Evolutionary conservation across 2,329 filamentous ascomycete species (phyloP).

Genomic region (Aspergillus quadrilineatus): DNA sequence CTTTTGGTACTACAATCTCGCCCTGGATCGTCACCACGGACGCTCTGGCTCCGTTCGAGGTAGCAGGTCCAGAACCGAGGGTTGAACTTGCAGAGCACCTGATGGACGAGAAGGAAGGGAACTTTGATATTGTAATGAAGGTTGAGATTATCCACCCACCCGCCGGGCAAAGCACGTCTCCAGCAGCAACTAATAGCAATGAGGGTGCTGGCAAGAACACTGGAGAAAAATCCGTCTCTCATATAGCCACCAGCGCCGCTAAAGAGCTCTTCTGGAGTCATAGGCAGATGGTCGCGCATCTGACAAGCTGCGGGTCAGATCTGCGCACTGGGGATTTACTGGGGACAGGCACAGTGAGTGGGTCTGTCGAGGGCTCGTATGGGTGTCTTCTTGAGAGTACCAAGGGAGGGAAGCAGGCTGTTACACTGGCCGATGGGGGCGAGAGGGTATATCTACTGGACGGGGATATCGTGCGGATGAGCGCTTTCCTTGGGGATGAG

Average conservation of each 20-base stretch:
- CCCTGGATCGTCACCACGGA: conserved; percentile 64
- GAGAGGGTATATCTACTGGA: conserved; percentile 26
- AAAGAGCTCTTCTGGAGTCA: conserved; percentile 30
- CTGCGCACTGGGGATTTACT: conserved; percentile 33
- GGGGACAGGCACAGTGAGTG: conserved; percentile 34
- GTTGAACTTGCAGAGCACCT: conserved; percentile 19
- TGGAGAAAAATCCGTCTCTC: not conserved
- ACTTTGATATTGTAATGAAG: conserved; percentile 26
- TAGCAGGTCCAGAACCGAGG: conserved; percentile 18
- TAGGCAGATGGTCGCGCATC: conserved; percentile 32
- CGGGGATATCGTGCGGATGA: conserved; percentile 30
- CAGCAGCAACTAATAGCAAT: not conserved
- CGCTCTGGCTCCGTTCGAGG: conserved; percentile 47
- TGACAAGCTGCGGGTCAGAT: conserved; percentile 29
- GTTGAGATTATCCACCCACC: conserved; percentile 18
- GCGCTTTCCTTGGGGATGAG: conserved; percentile 23
- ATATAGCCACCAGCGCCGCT: conserved; percentile 18
- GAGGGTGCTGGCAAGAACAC: not conserved
- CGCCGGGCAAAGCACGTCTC: not conserved
- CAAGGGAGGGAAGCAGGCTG: conserved; percentile 23
- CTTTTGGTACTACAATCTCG: conserved; percentile 59
- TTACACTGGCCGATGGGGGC: conserved; percentile 19
- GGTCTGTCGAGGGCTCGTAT: conserved; percentile 20
- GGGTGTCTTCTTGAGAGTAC: conserved; percentile 33
- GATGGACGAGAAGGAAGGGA: conserved; percentile 17